Evolutionary conservation across 2,329 filamentous ascomycete species (phyloP), one percentile per base, ranked within the genome.

Genomic region (Fonsecaea multimorphosa): DNA sequence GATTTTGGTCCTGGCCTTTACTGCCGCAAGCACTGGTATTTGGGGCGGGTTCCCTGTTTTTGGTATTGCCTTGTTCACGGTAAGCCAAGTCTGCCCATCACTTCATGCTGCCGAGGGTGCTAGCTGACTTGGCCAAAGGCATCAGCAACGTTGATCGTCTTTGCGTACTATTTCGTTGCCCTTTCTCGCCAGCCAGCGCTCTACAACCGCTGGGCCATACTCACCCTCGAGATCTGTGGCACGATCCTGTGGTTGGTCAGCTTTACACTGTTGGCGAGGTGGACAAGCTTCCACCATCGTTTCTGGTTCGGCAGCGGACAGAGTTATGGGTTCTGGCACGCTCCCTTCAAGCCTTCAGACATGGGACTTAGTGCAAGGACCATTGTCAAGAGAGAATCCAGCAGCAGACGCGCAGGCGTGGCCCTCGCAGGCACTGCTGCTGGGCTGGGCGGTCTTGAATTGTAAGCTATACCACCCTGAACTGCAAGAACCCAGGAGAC

Each of bases 151-250:
- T 62, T 72, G 36, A 27, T 71, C 16, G 55, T 69, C 46, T 72
- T 71, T 36, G 63, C 46, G 24, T 72, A 72, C 49, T 72, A 71
- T 61, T 61, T 68, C 44, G 46, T 70, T 11, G 61, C 67, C 12
- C 60, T 72, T 16, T 70, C 66, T 14, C 58, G 63, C 52, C 61
- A 59, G n/a, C 64, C 67, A 24, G 34, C n/a, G 16, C 56, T 71
- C 12, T 72, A 72, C 65, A 70, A 68, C 29, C 65, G 65, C 22
- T 71, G 67, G 62, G 69, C 58, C n/a, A 58, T 72, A 14, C 62
- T 72, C 11, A 46, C 36, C 11, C 65, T 72, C 36, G 70, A 72
- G 57, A 61, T 63, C 29, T 62, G 70, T 29, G 65, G 68, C 2
- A 68, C 66, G 3, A 32, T 70, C 51, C 69, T 70, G 54, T 71